Evolutionary conservation across 1,284 basidiomycete genomes (phyloP).

Genomic region (Laetiporus sulphureus): DNA sequence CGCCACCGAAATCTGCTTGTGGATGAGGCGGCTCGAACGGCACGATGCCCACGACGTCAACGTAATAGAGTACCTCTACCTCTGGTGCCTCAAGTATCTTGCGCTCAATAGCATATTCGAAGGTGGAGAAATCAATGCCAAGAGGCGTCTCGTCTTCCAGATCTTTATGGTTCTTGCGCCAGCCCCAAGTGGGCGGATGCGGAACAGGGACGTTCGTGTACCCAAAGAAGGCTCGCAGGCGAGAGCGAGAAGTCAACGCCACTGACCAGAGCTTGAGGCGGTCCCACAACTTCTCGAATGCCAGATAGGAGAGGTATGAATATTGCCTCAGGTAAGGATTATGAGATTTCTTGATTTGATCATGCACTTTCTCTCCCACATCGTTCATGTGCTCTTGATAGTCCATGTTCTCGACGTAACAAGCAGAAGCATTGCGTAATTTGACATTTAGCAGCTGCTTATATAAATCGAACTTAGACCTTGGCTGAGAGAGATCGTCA

Average conservation of each 20-base stretch:
- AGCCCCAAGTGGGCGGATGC: conserved; percentile 20
- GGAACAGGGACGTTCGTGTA: conserved; percentile 11
- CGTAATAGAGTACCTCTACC: conserved; percentile 79
- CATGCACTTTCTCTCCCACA: conserved; percentile 59
- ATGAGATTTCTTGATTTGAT: conserved; percentile 44
- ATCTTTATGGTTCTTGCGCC: conserved; percentile 34
- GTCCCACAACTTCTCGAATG: conserved; percentile 51
- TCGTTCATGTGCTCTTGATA: conserved; percentile 61
- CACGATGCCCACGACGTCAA: conserved; percentile 68
- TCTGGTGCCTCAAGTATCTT: conserved; percentile 72
- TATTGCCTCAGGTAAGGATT: conserved; percentile 23
- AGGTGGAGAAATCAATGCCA: conserved; percentile 44
- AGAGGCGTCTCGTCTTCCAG: conserved; percentile 47
- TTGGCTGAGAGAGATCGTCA: conserved; percentile 40
- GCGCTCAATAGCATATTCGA: conserved; percentile 85
- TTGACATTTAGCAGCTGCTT: conserved; percentile 71
- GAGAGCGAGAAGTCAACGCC: conserved; percentile 13
- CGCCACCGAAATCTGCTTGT: conserved; percentile 26
- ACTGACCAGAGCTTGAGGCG: conserved; percentile 43
- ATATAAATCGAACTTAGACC: conserved; percentile 74
- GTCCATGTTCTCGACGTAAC: conserved; percentile 71
- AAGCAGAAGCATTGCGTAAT: conserved; percentile 60
- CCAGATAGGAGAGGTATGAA: conserved; percentile 37
- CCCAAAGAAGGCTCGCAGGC: conserved; percentile 3
- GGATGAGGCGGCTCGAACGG: conserved; percentile 33